These are phyloP conservation scores for Phialophora chinensis DNA, from an alignment of 2,329 filamentous ascomycete species.

Conservation along the genomic window DNA sequence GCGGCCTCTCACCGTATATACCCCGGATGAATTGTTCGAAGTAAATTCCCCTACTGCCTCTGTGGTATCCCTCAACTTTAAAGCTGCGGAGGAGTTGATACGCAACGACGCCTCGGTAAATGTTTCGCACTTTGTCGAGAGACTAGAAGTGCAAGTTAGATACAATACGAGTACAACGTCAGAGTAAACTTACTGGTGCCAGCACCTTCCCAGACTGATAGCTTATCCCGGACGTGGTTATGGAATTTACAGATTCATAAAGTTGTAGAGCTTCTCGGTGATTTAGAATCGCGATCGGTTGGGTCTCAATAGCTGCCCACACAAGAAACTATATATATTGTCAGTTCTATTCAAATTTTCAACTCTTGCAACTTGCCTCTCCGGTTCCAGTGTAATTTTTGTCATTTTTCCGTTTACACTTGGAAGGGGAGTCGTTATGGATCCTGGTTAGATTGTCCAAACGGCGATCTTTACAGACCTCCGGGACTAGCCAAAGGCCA, in stretches of 20 bases:
- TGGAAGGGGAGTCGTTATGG: neutral
- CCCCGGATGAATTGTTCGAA: constrained; percentile 18
- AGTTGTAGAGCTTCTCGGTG: constrained; percentile 14
- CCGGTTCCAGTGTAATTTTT: constrained; percentile 24
- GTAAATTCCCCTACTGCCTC: neutral
- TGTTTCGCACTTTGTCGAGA: constrained; percentile 9
- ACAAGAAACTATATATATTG: constrained; percentile 17
- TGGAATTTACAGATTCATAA: neutral
- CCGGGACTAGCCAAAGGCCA: constrained; percentile 27
- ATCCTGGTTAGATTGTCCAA: constrained; percentile 22
- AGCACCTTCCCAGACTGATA: constrained; percentile 15
- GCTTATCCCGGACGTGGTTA: neutral
- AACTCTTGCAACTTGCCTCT: constrained; percentile 15
- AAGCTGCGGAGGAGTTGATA: constrained; percentile 18
- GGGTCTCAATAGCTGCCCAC: constrained; percentile 25
- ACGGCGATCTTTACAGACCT: constrained; percentile 15
- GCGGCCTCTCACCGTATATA: constrained; percentile 9
- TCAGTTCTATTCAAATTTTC: constrained; percentile 8
- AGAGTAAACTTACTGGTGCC: constrained; percentile 11
- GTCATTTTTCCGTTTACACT: neutral
- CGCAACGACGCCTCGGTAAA: constrained; percentile 24
- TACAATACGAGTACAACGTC: too few relatives aligned
- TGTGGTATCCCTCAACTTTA: constrained; percentile 10
- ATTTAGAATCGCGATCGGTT: constrained; percentile 18
- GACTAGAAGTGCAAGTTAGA: constrained; percentile 5